Evolutionary conservation across 176 grass and related monocot genomes (phyloP).

Genomic region (Oryza nivara): DNA sequence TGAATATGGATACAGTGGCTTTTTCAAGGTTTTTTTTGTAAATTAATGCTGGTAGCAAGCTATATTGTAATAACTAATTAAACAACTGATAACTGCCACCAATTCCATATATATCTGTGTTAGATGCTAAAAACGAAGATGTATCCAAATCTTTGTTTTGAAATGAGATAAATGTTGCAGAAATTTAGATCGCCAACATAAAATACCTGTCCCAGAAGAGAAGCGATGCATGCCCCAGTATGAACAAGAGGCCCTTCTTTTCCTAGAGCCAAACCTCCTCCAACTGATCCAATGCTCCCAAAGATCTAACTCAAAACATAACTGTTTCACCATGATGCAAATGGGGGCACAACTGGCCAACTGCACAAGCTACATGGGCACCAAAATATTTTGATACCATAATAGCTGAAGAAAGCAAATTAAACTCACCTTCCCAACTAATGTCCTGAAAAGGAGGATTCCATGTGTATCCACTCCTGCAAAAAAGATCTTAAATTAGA

Average conservation of each 20-base stretch:
- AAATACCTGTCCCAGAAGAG: conserved; percentile 92
- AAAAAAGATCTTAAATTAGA: conserved; percentile 43
- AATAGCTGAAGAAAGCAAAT: conserved; percentile 34
- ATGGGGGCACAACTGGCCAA: neutral
- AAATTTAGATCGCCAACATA: conserved; percentile 19
- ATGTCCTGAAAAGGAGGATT: conserved; percentile 95
- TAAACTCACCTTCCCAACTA: conserved; percentile 83
- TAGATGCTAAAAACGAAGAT: conserved; percentile 10
- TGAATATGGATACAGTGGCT: conserved; percentile 28
- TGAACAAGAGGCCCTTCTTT: conserved; percentile 99
- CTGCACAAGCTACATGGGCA: neutral
- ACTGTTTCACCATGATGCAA: conserved; percentile 42
- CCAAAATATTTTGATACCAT: conserved; percentile 18
- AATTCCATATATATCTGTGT: conserved; percentile 13
- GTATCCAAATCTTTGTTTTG: neutral
- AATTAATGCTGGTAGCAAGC: neutral
- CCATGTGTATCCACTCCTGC: conserved; percentile 97
- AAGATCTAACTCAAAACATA: conserved; percentile 71
- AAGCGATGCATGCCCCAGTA: conserved; percentile 99
- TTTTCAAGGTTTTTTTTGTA: conserved; percentile 8
- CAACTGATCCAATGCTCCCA: conserved; percentile 99
- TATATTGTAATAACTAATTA: neutral
- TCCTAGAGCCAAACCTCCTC: conserved; percentile 93
- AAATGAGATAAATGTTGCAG: conserved; percentile 4
- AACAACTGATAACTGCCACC: neutral